phyloP scores from a whole-genome alignment of 1,284 basidiomycete species.

The Jaminaea rosea region DNA sequence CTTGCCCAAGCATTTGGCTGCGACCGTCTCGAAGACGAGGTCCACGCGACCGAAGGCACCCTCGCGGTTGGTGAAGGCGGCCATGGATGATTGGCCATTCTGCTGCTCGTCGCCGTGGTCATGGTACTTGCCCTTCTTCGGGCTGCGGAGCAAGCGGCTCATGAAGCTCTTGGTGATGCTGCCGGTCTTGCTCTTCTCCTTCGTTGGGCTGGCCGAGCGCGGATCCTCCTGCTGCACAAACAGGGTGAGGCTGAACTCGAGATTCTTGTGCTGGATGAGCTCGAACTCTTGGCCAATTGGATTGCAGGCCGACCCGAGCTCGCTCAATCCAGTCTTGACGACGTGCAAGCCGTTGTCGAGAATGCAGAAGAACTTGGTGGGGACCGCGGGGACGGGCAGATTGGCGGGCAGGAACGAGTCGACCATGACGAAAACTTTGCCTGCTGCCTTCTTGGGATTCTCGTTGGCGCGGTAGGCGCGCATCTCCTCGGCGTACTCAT shows the following conservation, averaged over 20 bases:
- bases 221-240: slow-evolving; percentile 28
- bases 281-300: slow-evolving; percentile 87
- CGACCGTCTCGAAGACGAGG: slow-evolving; percentile 34
- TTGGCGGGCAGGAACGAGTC: slow-evolving; percentile 39
- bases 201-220: slow-evolving; percentile 10
- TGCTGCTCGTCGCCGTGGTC: background rate
- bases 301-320: slow-evolving; percentile 54
- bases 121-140: slow-evolving; percentile 23
- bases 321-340: slow-evolving; percentile 77
- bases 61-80: too few species aligned
- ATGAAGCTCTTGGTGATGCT: slow-evolving; percentile 27
- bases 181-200: slow-evolving; percentile 19
- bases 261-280: slow-evolving; percentile 43
- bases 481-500: slow-evolving; percentile 83
- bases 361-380: slow-evolving; percentile 69
- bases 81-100: slow-evolving; percentile 15
- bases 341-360: slow-evolving; percentile 95
- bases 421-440: slow-evolving; percentile 80
- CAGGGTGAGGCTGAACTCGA: slow-evolving; percentile 43
- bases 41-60: slow-evolving; percentile 36
- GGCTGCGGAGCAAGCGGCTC: slow-evolving; percentile 33
- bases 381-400: slow-evolving; percentile 52
- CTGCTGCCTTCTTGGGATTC: slow-evolving; percentile 67
- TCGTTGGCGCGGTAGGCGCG: slow-evolving; percentile 68
- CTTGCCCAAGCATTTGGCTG: slow-evolving; percentile 24